Percentiles rank a stretch among this genome's conserved stretches.
Conservation (phyloP, 345 rosid genomes). For the Moricandia moricandioides region DNA sequence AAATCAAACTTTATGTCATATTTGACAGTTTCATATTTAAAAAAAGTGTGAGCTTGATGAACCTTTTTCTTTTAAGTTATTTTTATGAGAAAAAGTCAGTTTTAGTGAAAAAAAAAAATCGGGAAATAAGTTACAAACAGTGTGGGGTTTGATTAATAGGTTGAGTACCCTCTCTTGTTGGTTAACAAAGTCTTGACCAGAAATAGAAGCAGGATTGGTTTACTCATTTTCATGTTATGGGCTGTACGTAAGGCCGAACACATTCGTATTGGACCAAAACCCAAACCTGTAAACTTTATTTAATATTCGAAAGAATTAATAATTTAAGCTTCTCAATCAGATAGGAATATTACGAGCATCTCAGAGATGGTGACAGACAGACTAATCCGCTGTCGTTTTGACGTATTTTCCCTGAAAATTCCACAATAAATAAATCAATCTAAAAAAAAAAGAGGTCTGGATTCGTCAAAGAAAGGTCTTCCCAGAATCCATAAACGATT, state of each 20-base stretch:
- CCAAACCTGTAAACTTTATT: not conserved
- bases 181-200: not conserved
- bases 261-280: not conserved
- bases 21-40: too few relatives aligned
- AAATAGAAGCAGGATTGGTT: not conserved
- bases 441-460: slow-evolving; percentile 29
- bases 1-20: too few relatives aligned
- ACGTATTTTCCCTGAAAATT: slow-evolving; percentile 1
- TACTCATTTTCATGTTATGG: not conserved
- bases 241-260: not conserved
- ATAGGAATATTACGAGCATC: slow-evolving; percentile 32
- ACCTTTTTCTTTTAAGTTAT: too few relatives aligned
- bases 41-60: too few relatives aligned
- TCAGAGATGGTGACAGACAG: slow-evolving; percentile 33
- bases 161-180: too few relatives aligned
- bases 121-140: too few relatives aligned
- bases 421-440: slow-evolving; percentile 6
- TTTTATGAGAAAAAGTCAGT: too few relatives aligned
- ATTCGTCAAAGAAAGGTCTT: slow-evolving; percentile 35
- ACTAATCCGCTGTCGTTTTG: slow-evolving; percentile 22
- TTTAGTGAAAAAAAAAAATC: too few relatives aligned
- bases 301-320: not conserved
- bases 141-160: too few relatives aligned
- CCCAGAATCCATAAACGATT: slow-evolving; percentile 17
- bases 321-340: slow-evolving; percentile 8